These are phyloP conservation scores for Yamadazyma scolyti DNA, from an alignment of 805 yeast species.

Conservation along the genomic window DNA sequence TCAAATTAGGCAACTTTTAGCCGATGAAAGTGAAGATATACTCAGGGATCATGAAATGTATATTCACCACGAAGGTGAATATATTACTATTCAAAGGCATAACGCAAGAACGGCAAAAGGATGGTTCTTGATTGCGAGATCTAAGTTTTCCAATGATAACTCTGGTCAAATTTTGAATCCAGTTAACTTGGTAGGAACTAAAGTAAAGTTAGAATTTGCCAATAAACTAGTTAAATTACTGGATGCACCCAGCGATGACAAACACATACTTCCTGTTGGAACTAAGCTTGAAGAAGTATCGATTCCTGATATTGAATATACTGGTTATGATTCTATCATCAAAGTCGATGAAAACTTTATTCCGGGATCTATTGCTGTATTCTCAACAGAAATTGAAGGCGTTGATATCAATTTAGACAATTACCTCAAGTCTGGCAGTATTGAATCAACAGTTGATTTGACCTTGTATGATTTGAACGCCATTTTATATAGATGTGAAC, in stretches of 20 bases:
- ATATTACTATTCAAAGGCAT: constrained; percentile 82
- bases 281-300: constrained; percentile 54
- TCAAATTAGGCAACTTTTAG: constrained; percentile 53
- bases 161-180: constrained; percentile 56
- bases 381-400: constrained; percentile 64
- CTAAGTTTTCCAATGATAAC: constrained; percentile 56
- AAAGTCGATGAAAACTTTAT: constrained; percentile 62
- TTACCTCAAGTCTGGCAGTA: constrained; percentile 70
- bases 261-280: constrained; percentile 59
- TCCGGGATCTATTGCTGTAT: constrained; percentile 86
- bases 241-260: constrained; percentile 37
- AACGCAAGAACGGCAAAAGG: constrained; percentile 85
- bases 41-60: constrained; percentile 74
- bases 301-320: constrained; percentile 44
- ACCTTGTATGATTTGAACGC: constrained; percentile 70
- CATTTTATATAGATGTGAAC: constrained; percentile 71
- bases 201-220: constrained; percentile 53
- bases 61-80: constrained; percentile 91
- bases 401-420: constrained; percentile 65
- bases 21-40: constrained; percentile 55
- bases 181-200: constrained; percentile 55
- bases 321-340: constrained; percentile 51
- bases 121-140: constrained; percentile 82
- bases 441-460: constrained; percentile 63
- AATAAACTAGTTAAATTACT: constrained; percentile 55